A percentile compares a stretch with the other conserved stretches of the same genome.
phyloP scores from a whole-genome alignment of 2,329 filamentous ascomycete species.

The Curvularia spicifera region DNA sequence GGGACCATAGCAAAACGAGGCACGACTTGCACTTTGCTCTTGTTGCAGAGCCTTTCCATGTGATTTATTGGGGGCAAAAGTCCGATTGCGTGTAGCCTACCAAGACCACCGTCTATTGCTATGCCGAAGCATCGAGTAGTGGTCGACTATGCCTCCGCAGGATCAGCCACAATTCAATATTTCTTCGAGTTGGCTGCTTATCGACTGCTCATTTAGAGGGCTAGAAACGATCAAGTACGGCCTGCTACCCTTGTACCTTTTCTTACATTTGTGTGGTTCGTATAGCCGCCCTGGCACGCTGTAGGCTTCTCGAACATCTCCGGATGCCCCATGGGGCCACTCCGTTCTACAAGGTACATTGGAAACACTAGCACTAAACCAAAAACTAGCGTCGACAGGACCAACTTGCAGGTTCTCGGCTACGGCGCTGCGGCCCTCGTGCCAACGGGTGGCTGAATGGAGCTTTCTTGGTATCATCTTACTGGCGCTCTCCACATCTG shows the following conservation, averaged over 20 bases:
- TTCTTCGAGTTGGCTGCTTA: not conserved
- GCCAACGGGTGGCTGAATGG: slow-evolving; percentile 30
- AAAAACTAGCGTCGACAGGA: not conserved
- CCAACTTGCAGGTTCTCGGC: slow-evolving; percentile 17
- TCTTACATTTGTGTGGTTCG: slow-evolving; percentile 13
- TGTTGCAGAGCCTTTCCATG: not conserved
- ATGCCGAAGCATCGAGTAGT: not conserved
- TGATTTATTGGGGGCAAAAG: not conserved
- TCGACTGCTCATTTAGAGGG: not conserved
- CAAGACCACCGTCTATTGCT: not conserved
- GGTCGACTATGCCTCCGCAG: not conserved
- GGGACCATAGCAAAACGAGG: not conserved
- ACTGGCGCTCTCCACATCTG: slow-evolving; percentile 25
- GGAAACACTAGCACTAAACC: slow-evolving; percentile 3
- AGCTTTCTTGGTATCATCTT: slow-evolving; percentile 17
- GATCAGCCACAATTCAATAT: not conserved
- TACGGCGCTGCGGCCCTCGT: slow-evolving; percentile 32
- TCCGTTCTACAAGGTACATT: slow-evolving; percentile 24
- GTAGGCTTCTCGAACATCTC: slow-evolving; percentile 21
- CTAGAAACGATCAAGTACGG: slow-evolving; percentile 7
- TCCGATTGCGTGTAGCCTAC: not conserved
- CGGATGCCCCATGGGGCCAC: slow-evolving; percentile 21
- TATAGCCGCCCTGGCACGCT: slow-evolving; percentile 15
- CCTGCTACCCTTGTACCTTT: slow-evolving; percentile 2
- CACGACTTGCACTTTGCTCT: not conserved